A percentile compares a stretch with the other conserved stretches of the same genome.
Evolutionary conservation across 2,329 filamentous ascomycete species (phyloP).

Genomic region (Phaeosphaeriaceae sp.): DNA sequence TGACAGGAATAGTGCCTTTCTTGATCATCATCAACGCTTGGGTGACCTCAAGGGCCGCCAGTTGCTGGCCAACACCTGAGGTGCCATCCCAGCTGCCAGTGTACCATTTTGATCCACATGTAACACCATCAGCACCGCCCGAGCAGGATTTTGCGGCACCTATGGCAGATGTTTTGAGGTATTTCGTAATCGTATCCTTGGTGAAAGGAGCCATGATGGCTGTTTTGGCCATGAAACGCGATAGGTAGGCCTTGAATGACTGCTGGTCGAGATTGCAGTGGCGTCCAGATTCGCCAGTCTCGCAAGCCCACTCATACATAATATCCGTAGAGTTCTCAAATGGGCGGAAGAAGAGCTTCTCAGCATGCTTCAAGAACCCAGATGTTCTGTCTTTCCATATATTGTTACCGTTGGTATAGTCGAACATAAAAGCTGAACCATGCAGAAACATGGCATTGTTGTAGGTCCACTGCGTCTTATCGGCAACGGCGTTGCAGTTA

Average conservation of each 20-base stretch:
- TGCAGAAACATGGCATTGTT: conserved; percentile 63
- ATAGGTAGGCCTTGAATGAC: conserved; percentile 77
- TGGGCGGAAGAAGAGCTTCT: conserved; percentile 61
- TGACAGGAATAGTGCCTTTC: conserved; percentile 38
- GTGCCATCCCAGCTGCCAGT: conserved; percentile 50
- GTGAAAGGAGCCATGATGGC: conserved; percentile 53
- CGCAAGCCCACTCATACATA: conserved; percentile 72
- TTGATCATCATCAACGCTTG: conserved; percentile 50
- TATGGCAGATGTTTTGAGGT: conserved; percentile 50
- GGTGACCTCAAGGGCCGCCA: conserved; percentile 54
- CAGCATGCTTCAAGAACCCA: conserved; percentile 62
- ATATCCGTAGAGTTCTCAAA: conserved; percentile 58
- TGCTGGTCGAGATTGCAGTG: conserved; percentile 74
- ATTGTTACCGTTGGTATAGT: conserved; percentile 51
- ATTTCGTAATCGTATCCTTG: conserved; percentile 44
- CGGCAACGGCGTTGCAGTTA: conserved; percentile 57
- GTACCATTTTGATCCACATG: conserved; percentile 57
- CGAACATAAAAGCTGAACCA: conserved; percentile 64
- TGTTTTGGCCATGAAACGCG: conserved; percentile 65
- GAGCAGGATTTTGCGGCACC: conserved; percentile 54
- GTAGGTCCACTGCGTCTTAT: conserved; percentile 64
- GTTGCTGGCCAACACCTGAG: conserved; percentile 53
- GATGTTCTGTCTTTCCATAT: conserved; percentile 66
- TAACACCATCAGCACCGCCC: conserved; percentile 47
- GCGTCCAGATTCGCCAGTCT: conserved; percentile 52